A percentile compares a stretch with the other conserved stretches of the same genome.
Evolutionary conservation across 2,329 filamentous ascomycete genomes (phyloP).

Genomic region (Epichloe baconii): DNA sequence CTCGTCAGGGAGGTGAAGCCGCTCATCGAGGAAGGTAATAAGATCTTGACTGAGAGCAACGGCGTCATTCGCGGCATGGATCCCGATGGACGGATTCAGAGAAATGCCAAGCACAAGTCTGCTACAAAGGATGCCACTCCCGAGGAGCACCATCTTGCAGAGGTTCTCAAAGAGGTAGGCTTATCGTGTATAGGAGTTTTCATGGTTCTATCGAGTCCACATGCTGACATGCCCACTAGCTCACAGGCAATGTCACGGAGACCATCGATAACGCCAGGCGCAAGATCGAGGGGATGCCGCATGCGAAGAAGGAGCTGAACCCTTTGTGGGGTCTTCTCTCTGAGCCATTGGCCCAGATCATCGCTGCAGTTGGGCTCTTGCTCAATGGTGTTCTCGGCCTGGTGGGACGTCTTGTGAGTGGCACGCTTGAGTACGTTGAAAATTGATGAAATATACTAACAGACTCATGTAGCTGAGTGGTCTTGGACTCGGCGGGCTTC

Average conservation of each 20-base stretch:
- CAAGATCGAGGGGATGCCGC: constrained; percentile 81
- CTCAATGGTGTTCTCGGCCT: constrained; percentile 73
- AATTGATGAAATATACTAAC: neutral
- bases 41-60: constrained; percentile 75
- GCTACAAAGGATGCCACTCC: constrained; percentile 51
- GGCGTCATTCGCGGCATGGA: constrained; percentile 78
- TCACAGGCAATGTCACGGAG: constrained; percentile 67
- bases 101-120: constrained; percentile 71
- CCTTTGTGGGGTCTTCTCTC: constrained; percentile 73
- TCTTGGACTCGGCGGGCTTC: constrained; percentile 67
- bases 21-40: constrained; percentile 73
- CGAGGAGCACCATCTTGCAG: constrained; percentile 75
- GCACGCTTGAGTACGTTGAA: neutral
- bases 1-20: constrained; percentile 79
- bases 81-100: constrained; percentile 73
- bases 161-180: constrained; percentile 61
- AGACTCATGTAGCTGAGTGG: constrained; percentile 42
- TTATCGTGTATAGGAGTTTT: too few relatives aligned
- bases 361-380: constrained; percentile 75
- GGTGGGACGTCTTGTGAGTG: constrained; percentile 55
- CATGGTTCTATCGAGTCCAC: too few relatives aligned
- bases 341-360: constrained; percentile 82
- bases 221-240: constrained; percentile 19
- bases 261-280: constrained; percentile 82
- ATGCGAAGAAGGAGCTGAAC: constrained; percentile 89